A percentile compares a stretch with the other conserved stretches of the same genome.
Evolutionary conservation across 2,329 filamentous ascomycete genomes (phyloP).

Genomic region (Tolypocladium nubicola): DNA sequence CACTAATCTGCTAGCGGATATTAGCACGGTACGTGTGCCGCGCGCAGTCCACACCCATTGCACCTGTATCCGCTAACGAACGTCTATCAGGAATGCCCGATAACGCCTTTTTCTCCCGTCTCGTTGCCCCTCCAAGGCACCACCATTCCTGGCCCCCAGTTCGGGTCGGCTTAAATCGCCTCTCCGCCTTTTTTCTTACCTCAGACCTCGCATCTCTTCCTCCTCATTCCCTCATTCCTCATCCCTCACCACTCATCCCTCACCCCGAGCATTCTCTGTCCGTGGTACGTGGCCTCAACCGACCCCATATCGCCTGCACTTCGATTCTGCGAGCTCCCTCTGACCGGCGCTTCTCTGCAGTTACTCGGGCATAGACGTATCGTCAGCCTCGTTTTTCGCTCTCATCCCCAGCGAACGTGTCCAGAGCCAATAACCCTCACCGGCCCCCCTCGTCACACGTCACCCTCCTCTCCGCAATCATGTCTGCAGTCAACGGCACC

Average conservation of each 20-base stretch:
- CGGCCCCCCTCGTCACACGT: constrained; percentile 9
- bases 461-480: constrained; percentile 27
- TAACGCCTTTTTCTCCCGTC: background rate
- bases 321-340: background rate
- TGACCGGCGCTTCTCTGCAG: background rate
- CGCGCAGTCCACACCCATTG: no score
- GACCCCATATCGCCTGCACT: background rate
- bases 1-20: background rate
- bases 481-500: constrained; percentile 44
- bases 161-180: constrained; percentile 5
- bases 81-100: background rate
- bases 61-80: background rate
- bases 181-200: constrained; percentile 5
- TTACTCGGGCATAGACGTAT: background rate
- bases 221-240: constrained; percentile 1
- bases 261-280: background rate
- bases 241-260: background rate
- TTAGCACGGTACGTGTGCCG: background rate
- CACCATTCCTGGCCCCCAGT: background rate
- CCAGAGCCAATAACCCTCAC: background rate
- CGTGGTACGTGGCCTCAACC: background rate
- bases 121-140: constrained; percentile 2
- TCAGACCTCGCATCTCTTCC: background rate
- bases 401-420: background rate
- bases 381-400: background rate